Evolutionary conservation across 768 basidiomycete species (phyloP), one percentile per base, ranked within the genome.

Genomic region (Rubroboletus pulcherrimus): DNA sequence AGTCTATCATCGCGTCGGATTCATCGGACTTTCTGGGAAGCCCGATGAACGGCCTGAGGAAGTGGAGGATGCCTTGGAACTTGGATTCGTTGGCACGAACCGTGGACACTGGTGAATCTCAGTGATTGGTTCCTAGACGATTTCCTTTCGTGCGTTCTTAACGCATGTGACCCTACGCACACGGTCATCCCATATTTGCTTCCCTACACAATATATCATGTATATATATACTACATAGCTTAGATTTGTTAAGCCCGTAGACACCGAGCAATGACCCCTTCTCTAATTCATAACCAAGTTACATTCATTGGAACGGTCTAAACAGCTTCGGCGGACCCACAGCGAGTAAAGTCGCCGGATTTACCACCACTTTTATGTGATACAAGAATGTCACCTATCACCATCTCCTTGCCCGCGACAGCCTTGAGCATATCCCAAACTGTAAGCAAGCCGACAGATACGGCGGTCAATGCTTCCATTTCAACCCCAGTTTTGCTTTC

Each of bases 361-460:
- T 77, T 78, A 17, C 92, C 93, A 12, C 91, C 93, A 30, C 78
- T 75, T 70, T 94, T 94, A 33, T 73, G 70, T 1, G 75, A 73
- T 4, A 93, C 86, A 58, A 79, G 72, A 37, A 93, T 80, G 24
- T 83, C 80, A 19, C 82, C 76, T 35, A 97, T 90, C 55, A 81
- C 73, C 90, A 96, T 93, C 54, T 91, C 88, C 66, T 81, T 81
- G n/a, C 91, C 93, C 1, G 89, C 91, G 2, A 92, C 86, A 5
- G 88, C 87, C 73, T 95, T 94, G 31, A 94, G 79, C 93, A 96
- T 94, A 66, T 93, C 92, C 89, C 92, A 96, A 14, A 94, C 84
- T 1, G 91, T 91, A 51, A 95, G 74, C 33, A 91, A 77, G 6
- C 85, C 86, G 31, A 89, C 76, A 1, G 85, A 85, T 9, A 91